Evolutionary conservation across 306 rosid genomes (phyloP), one percentile per base, ranked within the genome.

Genomic region (Hippophae gyantsensis): DNA sequence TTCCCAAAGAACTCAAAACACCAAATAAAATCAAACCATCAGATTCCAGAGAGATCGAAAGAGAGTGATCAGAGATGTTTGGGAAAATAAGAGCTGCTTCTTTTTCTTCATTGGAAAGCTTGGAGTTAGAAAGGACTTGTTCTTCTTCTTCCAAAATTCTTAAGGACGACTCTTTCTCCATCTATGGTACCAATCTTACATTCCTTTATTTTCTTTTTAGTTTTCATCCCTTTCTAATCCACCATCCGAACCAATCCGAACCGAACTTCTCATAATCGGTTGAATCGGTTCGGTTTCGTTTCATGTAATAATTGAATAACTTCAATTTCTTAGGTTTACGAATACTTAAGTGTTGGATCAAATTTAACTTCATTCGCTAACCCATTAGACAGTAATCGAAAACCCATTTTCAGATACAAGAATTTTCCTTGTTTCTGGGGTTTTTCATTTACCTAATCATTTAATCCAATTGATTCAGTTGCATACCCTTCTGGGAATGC

Each of bases 111-210:
- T 61, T 66, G 9, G 96, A 87, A n/a, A 72, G 57, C 71, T 78
- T 85, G 63, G 92, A 88, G 67, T 77, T 82, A 52, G 38, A 32
- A 32, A 32, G 38, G 38, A 32, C 38, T 32, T 32, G 5, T 32
- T 32, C 38, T 32, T 18, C 23, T 52, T 77, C 90, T 7, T 85
- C 86, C 66, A 83, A 87, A 85, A 63, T 92, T 71, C 76, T 78
- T 62, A 92, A 82, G 58, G 82, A 88, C 23, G 95, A 85, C 13
- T 64, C 85, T 51, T 74, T 85, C 78, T 92, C 99, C 62, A 74
- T 88, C 60, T 92, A 85, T 56, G 99, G 98, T 92, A 72, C 52
- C 4, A 26, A 55, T 62, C 58, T 13, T 5, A 7, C 42, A 14
- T 58, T 25, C 7, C 48, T 42, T 48, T 43, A 11, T 25, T 58